phyloP scores from a whole-genome alignment of 2,329 filamentous ascomycete genomes.

The Aspergillus chevalieri region DNA sequence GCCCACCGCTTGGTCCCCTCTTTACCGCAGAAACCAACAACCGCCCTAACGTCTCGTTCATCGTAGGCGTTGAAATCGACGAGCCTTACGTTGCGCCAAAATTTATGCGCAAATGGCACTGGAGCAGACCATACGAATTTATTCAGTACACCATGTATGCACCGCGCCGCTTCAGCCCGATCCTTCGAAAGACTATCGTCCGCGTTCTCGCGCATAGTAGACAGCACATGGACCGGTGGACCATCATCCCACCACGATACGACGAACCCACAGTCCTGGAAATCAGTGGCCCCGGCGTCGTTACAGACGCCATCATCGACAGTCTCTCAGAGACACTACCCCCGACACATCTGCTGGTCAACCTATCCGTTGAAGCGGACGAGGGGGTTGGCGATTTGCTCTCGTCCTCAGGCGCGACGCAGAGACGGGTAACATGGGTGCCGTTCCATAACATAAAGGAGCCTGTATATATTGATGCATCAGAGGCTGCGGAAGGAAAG shows the following conservation, averaged over 20 bases:
- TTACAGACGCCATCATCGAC: slow-evolving; percentile 30
- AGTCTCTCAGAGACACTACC: slow-evolving; percentile 23
- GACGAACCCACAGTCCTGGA: slow-evolving; percentile 24
- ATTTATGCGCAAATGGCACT: slow-evolving; percentile 29
- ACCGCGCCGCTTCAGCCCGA: slow-evolving; percentile 28
- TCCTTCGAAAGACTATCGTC: slow-evolving; percentile 25
- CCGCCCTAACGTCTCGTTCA: slow-evolving; percentile 23
- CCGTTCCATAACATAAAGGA: slow-evolving; percentile 24
- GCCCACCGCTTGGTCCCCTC: slow-evolving; percentile 19
- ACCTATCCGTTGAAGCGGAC: slow-evolving; percentile 18
- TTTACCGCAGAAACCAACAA: slow-evolving; percentile 3
- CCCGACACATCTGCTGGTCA: slow-evolving; percentile 18
- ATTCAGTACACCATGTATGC: slow-evolving; percentile 32
- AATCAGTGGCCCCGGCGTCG: slow-evolving; percentile 28
- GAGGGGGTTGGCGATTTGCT: slow-evolving; percentile 15
- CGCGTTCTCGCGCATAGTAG: slow-evolving; percentile 27
- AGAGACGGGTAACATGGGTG: slow-evolving; percentile 28
- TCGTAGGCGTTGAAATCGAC: slow-evolving; percentile 30
- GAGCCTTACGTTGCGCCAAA: slow-evolving; percentile 28
- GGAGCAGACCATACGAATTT: slow-evolving; percentile 28
- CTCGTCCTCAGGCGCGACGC: not conserved
- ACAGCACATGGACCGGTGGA: slow-evolving; percentile 14
- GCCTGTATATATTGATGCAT: slow-evolving; percentile 20
- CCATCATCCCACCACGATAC: slow-evolving; percentile 14
- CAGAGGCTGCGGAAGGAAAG: slow-evolving; percentile 37